These are phyloP conservation scores for Monosporascus sp. DNA, from an alignment of 2,329 filamentous ascomycete genomes.

Conservation along the genomic window DNA sequence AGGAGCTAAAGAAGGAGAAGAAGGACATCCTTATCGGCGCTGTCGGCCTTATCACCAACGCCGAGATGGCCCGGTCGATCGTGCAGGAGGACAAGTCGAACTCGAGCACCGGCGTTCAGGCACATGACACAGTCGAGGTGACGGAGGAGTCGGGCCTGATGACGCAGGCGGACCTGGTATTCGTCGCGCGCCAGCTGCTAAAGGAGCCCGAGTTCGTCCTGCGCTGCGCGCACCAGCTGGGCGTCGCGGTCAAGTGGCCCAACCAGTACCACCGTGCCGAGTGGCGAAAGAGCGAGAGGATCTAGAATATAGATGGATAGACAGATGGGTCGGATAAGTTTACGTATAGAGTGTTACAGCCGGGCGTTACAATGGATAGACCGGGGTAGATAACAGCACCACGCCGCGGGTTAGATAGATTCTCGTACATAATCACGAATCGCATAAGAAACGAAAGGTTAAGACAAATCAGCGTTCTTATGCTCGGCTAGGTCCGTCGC, in stretches of 20 bases:
- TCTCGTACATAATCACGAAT: no score
- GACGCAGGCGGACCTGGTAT: conserved; percentile 61
- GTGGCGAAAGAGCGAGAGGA: conserved; percentile 24
- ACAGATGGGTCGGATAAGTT: no score
- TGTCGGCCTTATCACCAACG: conserved; percentile 69
- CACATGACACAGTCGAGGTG: conserved; percentile 36
- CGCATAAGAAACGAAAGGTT: no score
- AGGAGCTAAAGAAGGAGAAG: conserved; percentile 49
- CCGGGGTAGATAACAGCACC: no score
- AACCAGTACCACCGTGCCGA: conserved; percentile 53
- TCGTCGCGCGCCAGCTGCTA: conserved; percentile 72
- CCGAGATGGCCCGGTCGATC: conserved; percentile 57
- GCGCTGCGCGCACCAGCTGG: conserved; percentile 65
- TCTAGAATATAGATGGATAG: conserved; percentile 9
- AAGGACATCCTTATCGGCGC: conserved; percentile 59
- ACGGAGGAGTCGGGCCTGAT: conserved; percentile 32
- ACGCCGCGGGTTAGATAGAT: no score
- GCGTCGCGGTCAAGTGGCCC: conserved; percentile 65
- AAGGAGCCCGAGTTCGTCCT: conserved; percentile 77
- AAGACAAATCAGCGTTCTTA: no score
- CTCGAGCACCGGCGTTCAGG: conserved; percentile 6
- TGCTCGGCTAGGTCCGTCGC: no score
- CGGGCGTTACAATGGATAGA: no score
- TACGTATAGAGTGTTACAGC: no score
- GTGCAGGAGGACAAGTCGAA: conserved; percentile 40